Percentiles rank a stretch among this genome's conserved stretches.
Conservation (phyloP, 179 eudicot genomes). For the Patellifolia procumbens region DNA sequence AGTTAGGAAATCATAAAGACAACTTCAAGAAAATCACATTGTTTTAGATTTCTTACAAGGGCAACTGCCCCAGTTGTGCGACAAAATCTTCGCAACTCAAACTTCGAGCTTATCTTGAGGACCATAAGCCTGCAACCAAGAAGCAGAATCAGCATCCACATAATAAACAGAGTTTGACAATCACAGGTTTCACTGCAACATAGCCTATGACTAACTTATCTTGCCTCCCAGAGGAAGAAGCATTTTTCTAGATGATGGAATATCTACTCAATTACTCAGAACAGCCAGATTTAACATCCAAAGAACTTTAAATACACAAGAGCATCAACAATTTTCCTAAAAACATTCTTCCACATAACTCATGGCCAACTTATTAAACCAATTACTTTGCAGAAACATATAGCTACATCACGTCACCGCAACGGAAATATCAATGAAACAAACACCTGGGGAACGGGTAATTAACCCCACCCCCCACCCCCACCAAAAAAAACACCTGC, state of each 20-base stretch:
- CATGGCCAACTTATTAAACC: background rate
- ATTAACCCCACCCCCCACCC: no score
- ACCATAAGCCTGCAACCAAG: constrained; percentile 78
- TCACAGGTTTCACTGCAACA: background rate
- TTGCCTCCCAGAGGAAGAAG: background rate
- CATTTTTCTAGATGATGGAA: background rate
- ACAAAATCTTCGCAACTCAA: constrained; percentile 88
- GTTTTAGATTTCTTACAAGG: constrained; percentile 50
- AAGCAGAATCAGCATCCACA: constrained; percentile 7
- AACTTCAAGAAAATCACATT: background rate
- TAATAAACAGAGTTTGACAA: background rate
- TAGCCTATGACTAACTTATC: background rate
- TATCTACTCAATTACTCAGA: background rate
- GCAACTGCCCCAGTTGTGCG: constrained; percentile 96
- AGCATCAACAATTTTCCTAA: background rate
- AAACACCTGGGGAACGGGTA: background rate
- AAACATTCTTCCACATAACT: background rate
- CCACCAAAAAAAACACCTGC: background rate
- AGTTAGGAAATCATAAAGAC: background rate
- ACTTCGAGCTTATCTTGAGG: constrained; percentile 86
- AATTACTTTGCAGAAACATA: background rate
- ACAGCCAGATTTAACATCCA: background rate
- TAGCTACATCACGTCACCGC: background rate
- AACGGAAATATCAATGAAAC: background rate
- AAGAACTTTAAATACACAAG: background rate